Percentiles rank a stretch among this genome's conserved stretches.
These are phyloP conservation scores for Xylariales sp. DNA, from an alignment of 2,329 filamentous ascomycete species.

Conservation along the genomic window DNA sequence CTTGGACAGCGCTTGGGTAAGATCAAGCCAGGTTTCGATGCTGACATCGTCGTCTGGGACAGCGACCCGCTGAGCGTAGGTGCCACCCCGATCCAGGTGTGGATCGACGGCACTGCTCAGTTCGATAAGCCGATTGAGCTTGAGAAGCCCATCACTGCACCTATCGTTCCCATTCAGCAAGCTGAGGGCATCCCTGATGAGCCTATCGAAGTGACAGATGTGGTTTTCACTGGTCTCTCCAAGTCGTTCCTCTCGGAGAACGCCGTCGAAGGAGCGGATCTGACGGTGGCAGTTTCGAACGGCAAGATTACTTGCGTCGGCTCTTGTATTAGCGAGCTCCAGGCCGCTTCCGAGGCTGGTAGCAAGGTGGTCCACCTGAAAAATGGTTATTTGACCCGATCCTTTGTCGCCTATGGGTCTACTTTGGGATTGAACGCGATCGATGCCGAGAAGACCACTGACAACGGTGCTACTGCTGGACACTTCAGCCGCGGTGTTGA, in stretches of 20 bases:
- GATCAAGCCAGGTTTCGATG: constrained; percentile 57
- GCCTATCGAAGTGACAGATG: constrained; percentile 28
- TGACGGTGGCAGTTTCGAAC: constrained; percentile 46
- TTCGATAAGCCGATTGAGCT: constrained; percentile 51
- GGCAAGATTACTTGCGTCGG: constrained; percentile 56
- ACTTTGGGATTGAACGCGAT: constrained; percentile 61
- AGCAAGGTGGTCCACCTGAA: constrained; percentile 40
- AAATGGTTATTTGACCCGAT: constrained; percentile 56
- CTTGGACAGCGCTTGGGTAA: constrained; percentile 56
- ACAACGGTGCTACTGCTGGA: constrained; percentile 42
- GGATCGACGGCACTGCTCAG: constrained; percentile 59
- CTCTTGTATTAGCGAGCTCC: constrained; percentile 40
- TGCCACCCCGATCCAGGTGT: constrained; percentile 56
- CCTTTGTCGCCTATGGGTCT: constrained; percentile 57
- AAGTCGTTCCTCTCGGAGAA: constrained; percentile 43
- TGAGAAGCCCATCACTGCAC: constrained; percentile 38
- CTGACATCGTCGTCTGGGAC: constrained; percentile 60
- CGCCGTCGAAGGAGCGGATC: constrained; percentile 17
- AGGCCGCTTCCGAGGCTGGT: constrained; percentile 26
- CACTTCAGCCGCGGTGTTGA: constrained; percentile 56
- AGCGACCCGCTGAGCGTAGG: constrained; percentile 58
- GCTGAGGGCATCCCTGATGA: constrained; percentile 39
- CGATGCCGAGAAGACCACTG: constrained; percentile 48
- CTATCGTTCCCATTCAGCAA: constrained; percentile 33
- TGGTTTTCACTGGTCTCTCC: constrained; percentile 54